Conservation (phyloP, 805 yeast species). For the Yarrowia sp. region DNA sequence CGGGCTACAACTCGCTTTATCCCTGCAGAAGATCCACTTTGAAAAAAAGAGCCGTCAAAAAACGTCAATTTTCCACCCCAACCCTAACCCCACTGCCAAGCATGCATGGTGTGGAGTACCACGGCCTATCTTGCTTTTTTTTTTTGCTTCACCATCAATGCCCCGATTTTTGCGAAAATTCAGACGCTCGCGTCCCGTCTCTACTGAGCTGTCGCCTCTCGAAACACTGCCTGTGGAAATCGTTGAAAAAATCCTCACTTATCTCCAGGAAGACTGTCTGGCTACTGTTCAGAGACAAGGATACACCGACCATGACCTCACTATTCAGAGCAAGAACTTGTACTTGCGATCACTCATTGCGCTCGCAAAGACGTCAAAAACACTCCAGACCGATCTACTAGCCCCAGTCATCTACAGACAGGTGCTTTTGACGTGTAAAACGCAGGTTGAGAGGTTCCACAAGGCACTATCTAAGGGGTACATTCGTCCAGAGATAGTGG, state of each 20-base stretch:
- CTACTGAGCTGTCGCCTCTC: constrained; percentile 2
- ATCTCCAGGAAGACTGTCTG: constrained; percentile 1
- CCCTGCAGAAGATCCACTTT: neutral
- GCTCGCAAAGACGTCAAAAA: neutral
- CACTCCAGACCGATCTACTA: constrained; percentile 8
- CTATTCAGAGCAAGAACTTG: constrained; percentile 8
- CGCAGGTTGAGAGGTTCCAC: constrained; percentile 8
- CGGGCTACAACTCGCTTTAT: neutral
- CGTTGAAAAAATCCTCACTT: neutral
- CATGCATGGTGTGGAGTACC: neutral
- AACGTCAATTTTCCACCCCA: no score
- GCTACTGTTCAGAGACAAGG: neutral
- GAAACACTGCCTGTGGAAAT: constrained; percentile 22
- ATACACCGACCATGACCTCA: constrained; percentile 8
- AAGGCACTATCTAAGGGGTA: constrained; percentile 9
- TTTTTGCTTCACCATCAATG: neutral
- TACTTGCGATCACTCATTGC: constrained; percentile 6
- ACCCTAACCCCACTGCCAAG: constrained; percentile 16
- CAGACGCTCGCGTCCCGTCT: constrained; percentile 1
- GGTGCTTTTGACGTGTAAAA: constrained; percentile 4
- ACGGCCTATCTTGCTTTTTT: neutral
- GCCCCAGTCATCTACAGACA: constrained; percentile 24
- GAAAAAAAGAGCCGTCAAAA: no score
- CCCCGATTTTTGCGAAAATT: constrained; percentile 20
- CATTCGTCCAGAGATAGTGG: constrained; percentile 4